Conservation (phyloP, 2,329 filamentous ascomycete species). For the Hansfordia pulvinata region DNA sequence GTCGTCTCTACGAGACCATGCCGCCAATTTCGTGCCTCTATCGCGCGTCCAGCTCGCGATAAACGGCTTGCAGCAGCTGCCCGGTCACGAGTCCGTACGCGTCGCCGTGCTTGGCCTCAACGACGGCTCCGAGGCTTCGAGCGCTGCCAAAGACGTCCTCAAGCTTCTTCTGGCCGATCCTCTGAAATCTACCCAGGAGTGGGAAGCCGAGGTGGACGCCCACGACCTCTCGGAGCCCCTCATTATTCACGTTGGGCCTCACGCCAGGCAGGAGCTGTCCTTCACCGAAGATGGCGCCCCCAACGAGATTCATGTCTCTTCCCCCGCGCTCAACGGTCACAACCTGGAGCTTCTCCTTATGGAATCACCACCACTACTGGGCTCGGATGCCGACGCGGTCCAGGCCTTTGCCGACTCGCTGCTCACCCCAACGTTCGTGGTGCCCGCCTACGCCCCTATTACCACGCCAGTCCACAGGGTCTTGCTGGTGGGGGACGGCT, state of each 20-base stretch:
- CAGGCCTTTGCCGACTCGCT: conserved; percentile 46
- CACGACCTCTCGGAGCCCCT: conserved; percentile 41
- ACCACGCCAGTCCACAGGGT: conserved; percentile 76
- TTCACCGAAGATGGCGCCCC: conserved; percentile 29
- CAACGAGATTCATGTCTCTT: conserved; percentile 47
- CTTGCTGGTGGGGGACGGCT: conserved; percentile 59
- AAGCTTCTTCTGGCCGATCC: conserved; percentile 60
- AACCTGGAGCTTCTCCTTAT: conserved; percentile 52
- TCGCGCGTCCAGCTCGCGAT: conserved; percentile 59
- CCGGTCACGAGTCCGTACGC: conserved; percentile 43
- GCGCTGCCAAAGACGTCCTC: conserved; percentile 50
- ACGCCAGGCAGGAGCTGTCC: conserved; percentile 19
- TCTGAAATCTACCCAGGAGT: conserved; percentile 43
- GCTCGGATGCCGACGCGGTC: conserved; percentile 22
- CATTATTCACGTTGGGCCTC: conserved; percentile 41
- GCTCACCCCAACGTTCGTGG: conserved; percentile 64
- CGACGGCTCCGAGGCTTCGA: conserved; percentile 21
- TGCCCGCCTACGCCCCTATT: conserved; percentile 51
- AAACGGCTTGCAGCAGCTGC: conserved; percentile 42
- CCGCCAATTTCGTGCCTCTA: conserved; percentile 50
- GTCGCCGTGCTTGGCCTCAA: conserved; percentile 41
- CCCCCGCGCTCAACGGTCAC: conserved; percentile 43
- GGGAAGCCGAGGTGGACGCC: conserved; percentile 49
- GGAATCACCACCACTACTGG: conserved; percentile 33
- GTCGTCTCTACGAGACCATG: conserved; percentile 43